phyloP scores from a whole-genome alignment of 225 moss, liverwort and hornwort genomes.

The Thuidium tamariscinum region DNA sequence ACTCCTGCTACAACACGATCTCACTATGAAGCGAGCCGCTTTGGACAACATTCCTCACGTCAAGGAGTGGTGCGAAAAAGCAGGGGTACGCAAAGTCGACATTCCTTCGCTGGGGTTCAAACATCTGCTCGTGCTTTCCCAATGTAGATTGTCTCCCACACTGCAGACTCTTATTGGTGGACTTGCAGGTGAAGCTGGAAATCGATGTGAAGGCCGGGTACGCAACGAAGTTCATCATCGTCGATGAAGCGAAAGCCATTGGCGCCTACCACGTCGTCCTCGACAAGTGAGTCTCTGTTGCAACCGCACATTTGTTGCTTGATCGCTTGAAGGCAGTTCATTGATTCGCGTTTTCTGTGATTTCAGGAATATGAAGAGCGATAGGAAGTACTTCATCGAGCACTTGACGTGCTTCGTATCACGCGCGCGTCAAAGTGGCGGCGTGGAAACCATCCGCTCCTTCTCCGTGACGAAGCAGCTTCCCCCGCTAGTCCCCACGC shows the following conservation, averaged over 20 bases:
- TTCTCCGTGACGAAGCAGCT: constrained; percentile 38
- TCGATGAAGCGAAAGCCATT: constrained; percentile 38
- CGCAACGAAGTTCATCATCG: constrained; percentile 8
- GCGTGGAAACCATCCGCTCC: constrained; percentile 40
- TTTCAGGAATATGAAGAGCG: constrained; percentile 26
- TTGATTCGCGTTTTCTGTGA: not conserved
- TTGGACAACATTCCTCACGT: constrained; percentile 21
- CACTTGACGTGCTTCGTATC: constrained; percentile 47
- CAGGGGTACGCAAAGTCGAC: constrained; percentile 12
- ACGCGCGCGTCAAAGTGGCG: constrained; percentile 29
- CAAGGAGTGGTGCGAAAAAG: constrained; percentile 50
- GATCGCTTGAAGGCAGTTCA: not conserved
- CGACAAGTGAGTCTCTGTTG: constrained; percentile 16
- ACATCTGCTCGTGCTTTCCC: not conserved
- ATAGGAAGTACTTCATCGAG: constrained; percentile 39
- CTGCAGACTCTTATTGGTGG: not conserved
- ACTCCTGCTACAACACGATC: constrained; percentile 11
- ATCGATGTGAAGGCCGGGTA: constrained; percentile 27
- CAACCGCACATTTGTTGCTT: not conserved
- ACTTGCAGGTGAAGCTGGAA: constrained; percentile 30
- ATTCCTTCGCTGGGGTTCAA: not conserved
- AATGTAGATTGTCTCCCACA: not conserved
- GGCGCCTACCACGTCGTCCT: constrained; percentile 40
- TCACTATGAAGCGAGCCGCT: not conserved
- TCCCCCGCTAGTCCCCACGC: constrained; percentile 32